Evolutionary conservation across 2,329 filamentous ascomycete species (phyloP).

Genomic region (Emmonsiellopsis sp.): DNA sequence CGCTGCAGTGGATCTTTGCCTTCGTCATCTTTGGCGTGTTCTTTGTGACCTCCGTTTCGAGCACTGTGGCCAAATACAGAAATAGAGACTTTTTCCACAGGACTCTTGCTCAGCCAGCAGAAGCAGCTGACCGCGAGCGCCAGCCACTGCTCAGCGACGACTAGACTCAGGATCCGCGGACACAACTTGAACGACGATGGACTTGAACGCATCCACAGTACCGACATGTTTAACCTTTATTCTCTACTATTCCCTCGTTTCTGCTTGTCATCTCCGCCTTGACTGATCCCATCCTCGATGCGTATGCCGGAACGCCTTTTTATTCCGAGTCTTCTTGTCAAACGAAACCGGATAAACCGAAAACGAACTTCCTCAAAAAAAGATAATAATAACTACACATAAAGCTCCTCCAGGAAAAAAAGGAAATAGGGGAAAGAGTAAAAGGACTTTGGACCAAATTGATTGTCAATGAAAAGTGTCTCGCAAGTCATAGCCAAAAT

Average conservation of each 20-base stretch:
- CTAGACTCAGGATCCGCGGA: slow-evolving; percentile 7
- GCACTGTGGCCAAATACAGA: slow-evolving; percentile 24
- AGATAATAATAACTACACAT: too few species aligned
- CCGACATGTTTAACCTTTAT: not conserved
- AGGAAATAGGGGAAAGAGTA: too few species aligned
- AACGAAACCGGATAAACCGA: too few species aligned
- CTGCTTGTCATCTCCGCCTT: too few species aligned
- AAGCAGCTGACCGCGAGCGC: slow-evolving; percentile 42
- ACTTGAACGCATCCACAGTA: not conserved
- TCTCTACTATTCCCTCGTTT: not conserved
- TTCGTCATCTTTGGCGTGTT: slow-evolving; percentile 71
- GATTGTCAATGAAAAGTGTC: too few species aligned
- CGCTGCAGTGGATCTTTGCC: slow-evolving; percentile 87
- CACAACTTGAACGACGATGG: not conserved
- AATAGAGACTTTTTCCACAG: slow-evolving; percentile 28
- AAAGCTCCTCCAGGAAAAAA: not conserved
- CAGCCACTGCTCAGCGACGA: slow-evolving; percentile 43
- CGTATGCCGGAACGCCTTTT: too few species aligned
- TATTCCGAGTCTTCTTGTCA: too few species aligned
- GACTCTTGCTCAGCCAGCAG: slow-evolving; percentile 19
- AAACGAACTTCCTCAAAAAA: too few species aligned
- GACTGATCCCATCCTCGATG: too few species aligned
- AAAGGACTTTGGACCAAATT: too few species aligned
- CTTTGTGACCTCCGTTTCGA: slow-evolving; percentile 54
- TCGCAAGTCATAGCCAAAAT: too few species aligned